Base-by-base conservation (phyloP, 208 protist species). In the Wallacemonas rigidus region DNA sequence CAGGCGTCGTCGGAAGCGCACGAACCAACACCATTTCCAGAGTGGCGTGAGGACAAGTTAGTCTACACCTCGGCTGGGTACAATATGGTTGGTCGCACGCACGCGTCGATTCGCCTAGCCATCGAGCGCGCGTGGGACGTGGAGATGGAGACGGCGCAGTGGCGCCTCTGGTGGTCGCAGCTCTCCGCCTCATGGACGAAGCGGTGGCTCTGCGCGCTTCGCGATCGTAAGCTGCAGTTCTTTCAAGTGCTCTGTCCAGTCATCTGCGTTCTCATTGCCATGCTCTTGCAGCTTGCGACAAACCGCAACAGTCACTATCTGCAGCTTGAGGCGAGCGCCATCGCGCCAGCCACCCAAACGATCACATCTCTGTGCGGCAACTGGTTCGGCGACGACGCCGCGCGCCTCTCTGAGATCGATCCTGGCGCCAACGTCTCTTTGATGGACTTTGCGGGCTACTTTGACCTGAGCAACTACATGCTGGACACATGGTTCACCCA, bases 181-280 rank as follows among this genome's bases (percentile, higher is more conserved):
- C 74, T 85, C 69, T 38, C 48, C 15, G 77, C 85, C 1, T 65
- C 92, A 79, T 45, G 93, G 48, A 58, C 69, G 48, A 91, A 93
- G 71, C 85, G 91, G 39, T 78, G 93, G 43, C 76, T 86, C 41
- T 85, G 71, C 79, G 50, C 87, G 36, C 63, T 81, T 2, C 83
- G 91, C 11, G 89, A 96, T 71, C 79, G 74, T 43, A 74, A 81
- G 53, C 86, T 83, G 76, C 72, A 83, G 60, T 81, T 81, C 44
- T 88, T 93, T 62, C 89, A 94, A 60, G 80, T 94, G 53, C 26
- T 88, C 60, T 87, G 77, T 47, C 91, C 91, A 8, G 79, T 89
- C 54, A 14, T 89, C 8, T 89, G 83, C 58, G 72, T 93, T 35
- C 72, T 92, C 41, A 65, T 94, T 17, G 85, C 86, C 39, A 77